A percentile compares a stretch with the other conserved stretches of the same genome.
phyloP scores from a whole-genome alignment of 441 rosid species.

The Adansonia madagascariensis region DNA sequence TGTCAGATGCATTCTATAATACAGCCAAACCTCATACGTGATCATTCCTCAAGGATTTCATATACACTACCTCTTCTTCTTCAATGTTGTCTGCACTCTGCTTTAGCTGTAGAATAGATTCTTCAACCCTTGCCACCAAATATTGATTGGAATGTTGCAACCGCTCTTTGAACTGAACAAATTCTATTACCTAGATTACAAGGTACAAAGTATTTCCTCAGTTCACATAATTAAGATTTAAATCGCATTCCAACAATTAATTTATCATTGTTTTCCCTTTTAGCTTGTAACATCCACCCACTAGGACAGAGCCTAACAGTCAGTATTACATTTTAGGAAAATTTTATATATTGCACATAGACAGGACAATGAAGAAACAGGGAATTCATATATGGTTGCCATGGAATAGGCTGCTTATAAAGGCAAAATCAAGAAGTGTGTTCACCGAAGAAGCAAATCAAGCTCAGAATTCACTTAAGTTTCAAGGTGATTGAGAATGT shows the following conservation, averaged over 20 bases:
- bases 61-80: constrained; percentile 68
- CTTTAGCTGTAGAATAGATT: constrained; percentile 75
- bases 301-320: background rate
- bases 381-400: background rate
- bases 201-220: constrained; percentile 21
- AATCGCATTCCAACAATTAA: constrained; percentile 8
- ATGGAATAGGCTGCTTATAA: background rate
- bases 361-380: background rate
- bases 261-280: constrained; percentile 1
- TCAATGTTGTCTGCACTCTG: constrained; percentile 76
- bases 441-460: background rate
- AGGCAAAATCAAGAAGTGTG: background rate
- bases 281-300: background rate
- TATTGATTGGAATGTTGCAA: constrained; percentile 87
- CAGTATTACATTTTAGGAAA: background rate
- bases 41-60: background rate
- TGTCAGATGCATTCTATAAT: constrained; percentile 20
- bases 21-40: constrained; percentile 14
- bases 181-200: constrained; percentile 82
- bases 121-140: constrained; percentile 74
- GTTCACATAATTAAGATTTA: constrained; percentile 15
- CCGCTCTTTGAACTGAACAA: constrained; percentile 91
- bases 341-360: background rate
- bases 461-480: constrained; percentile 1
- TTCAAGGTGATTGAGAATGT: constrained; percentile 7